Conservation (phyloP, 805 yeast genomes). For the Teunomyces gatunensis region DNA sequence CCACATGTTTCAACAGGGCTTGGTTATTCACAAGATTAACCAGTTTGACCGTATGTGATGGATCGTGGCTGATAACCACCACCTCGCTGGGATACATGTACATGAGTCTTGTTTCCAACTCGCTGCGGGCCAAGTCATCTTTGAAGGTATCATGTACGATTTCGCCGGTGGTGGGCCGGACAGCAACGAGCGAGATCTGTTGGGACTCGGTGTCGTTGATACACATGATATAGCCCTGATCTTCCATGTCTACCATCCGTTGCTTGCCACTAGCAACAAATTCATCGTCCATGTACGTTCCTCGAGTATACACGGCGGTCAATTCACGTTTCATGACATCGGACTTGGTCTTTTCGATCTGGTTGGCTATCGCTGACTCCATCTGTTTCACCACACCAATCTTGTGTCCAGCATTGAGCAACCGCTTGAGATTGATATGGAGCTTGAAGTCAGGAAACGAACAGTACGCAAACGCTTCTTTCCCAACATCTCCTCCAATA, state of each 20-base stretch:
- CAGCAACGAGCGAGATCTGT: conserved; percentile 44
- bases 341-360: conserved; percentile 45
- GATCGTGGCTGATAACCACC: conserved; percentile 36
- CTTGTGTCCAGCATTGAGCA: conserved; percentile 69
- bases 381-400: conserved; percentile 86
- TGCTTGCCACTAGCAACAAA: conserved; percentile 7
- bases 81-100: conserved; percentile 81
- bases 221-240: conserved; percentile 47
- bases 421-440: conserved; percentile 70
- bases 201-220: conserved; percentile 24
- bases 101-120: conserved; percentile 69
- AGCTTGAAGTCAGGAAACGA: conserved; percentile 79
- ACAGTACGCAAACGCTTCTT: conserved; percentile 64
- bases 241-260: conserved; percentile 23
- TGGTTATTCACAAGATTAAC: conserved; percentile 11
- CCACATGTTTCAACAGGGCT: background rate
- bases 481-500: conserved; percentile 51
- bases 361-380: conserved; percentile 75
- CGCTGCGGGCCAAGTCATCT: conserved; percentile 56
- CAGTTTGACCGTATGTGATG: conserved; percentile 18
- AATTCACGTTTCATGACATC: conserved; percentile 65
- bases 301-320: conserved; percentile 72
- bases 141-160: conserved; percentile 67
- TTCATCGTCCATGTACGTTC: conserved; percentile 74
- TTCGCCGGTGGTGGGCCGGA: conserved; percentile 73